phyloP scores from a whole-genome alignment of 2,329 filamentous ascomycete genomes.

The Penicillium sp. region DNA sequence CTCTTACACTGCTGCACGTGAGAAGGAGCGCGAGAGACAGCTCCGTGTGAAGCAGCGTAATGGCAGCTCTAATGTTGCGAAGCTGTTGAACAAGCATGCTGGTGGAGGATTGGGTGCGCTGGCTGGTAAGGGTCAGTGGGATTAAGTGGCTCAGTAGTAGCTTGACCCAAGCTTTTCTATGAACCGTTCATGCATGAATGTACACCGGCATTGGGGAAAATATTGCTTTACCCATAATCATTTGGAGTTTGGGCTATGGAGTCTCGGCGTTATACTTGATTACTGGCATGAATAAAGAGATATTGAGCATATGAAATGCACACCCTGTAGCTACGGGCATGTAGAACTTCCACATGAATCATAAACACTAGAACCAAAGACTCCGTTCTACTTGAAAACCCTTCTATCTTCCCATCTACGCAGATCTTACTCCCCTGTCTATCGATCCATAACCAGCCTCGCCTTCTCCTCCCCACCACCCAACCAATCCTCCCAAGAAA shows the following conservation, averaged over 20 bases:
- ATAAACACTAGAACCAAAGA: no score
- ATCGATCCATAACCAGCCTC: neutral
- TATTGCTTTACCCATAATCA: neutral
- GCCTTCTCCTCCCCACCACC: neutral
- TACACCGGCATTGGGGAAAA: neutral
- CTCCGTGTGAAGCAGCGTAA: conserved; percentile 52
- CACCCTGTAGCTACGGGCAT: no score
- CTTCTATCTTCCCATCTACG: no score
- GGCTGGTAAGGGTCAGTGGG: conserved; percentile 41
- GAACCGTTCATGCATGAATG: neutral
- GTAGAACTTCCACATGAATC: no score
- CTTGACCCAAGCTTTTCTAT: neutral
- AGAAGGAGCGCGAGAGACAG: conserved; percentile 58
- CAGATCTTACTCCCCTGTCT: neutral
- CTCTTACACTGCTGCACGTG: conserved; percentile 55
- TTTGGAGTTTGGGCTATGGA: neutral
- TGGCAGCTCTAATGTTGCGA: conserved; percentile 30
- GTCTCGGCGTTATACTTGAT: neutral
- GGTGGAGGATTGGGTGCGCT: conserved; percentile 39
- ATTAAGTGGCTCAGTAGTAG: conserved; percentile 26
- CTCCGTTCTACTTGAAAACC: no score
- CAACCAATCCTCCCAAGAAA: conserved; percentile 19
- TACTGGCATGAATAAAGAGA: no score
- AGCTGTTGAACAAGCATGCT: conserved; percentile 42
- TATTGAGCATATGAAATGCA: no score